Base-by-base conservation (phyloP, 805 yeast species). In the Zygoascus ofunaensis region DNA sequence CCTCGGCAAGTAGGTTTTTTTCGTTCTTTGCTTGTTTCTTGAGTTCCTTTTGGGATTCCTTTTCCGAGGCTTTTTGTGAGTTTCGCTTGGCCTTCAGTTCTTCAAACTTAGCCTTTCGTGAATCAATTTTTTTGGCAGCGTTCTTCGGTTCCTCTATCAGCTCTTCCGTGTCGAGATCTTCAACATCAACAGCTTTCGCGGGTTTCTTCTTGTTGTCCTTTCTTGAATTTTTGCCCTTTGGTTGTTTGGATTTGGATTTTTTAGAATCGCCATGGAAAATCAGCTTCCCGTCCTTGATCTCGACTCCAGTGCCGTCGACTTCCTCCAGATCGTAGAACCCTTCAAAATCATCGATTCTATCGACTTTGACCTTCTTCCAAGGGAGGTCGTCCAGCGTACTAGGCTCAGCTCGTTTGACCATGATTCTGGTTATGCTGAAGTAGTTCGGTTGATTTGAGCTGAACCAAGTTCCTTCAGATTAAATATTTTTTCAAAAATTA, bases 301-400 rank as follows among this genome's bases (percentile, higher is more conserved):
- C 77, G 4, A 90, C 89, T 55, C 74, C 89, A 28, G 90, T 97
- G 37, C 96, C 97, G 46, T 87, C 96, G 41, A 92, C 72, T 60
- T 90, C 97, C 61, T 90, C 98, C 30, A 92, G 66, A 0, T 97
- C 98, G 60, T 80, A 87, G 55, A 89, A 82, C 0, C 96, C 96
- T 52, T 84, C 89, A 57, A 82, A 85, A 61, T 87, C 95, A 48
- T 80, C 95, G 41, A 85, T 63, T 21, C 86, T 80, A 50, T 85
- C 90, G 18, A 32, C 43, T 3, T 94, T 90, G 42, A 89, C 73
- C 2, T 80, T 82, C 5, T 82, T 83, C 98, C 98, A 90, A 5
- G 51, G 38, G 37, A 64, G 47, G 17, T 59, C 57, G 37, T 62
- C 51, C 26, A 54, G 40, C 26, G 37, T 14, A 14, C 37, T 32